Conservation (phyloP, 2,329 filamentous ascomycete genomes). For the Alternaria longipes region DNA sequence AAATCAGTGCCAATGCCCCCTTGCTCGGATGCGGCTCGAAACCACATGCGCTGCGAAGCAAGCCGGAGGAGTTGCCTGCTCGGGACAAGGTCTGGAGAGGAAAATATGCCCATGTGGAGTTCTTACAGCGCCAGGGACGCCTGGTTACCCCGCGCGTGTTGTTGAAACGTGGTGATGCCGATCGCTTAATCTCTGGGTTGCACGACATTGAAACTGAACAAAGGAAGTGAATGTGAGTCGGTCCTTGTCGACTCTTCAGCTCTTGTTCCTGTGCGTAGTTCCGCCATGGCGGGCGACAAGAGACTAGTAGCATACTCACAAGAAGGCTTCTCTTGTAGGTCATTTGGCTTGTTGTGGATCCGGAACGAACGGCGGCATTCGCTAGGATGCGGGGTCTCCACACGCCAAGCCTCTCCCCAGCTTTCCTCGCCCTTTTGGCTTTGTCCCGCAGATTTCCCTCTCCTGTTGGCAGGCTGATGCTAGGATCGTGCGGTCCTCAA, state of each 20-base stretch:
- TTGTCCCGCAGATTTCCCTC: conserved; percentile 9
- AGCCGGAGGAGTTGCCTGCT: conserved; percentile 10
- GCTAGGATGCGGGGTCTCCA: conserved; percentile 41
- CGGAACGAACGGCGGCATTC: conserved; percentile 16
- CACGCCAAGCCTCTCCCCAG: conserved; percentile 38
- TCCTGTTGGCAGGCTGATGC: conserved; percentile 10
- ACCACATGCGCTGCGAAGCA: conserved; percentile 9
- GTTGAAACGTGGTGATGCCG: conserved; percentile 12
- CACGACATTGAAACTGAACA: conserved; percentile 16
- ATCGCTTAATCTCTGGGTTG: conserved; percentile 12
- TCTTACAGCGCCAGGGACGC: background rate
- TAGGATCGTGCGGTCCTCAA: background rate
- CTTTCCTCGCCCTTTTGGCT: conserved; percentile 24
- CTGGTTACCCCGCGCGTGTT: conserved; percentile 14
- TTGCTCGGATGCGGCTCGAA: conserved; percentile 16
- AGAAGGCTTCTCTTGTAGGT: conserved; percentile 14
- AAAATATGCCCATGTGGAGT: conserved; percentile 6
- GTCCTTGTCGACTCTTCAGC: conserved; percentile 6
- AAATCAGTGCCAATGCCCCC: background rate
- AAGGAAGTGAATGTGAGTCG: conserved; percentile 17
- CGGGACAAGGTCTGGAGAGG: conserved; percentile 10
- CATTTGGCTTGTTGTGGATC: conserved; percentile 29
- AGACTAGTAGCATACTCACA: conserved; percentile 5
- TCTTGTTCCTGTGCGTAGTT: conserved; percentile 15
- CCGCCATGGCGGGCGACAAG: conserved; percentile 19